Base-by-base conservation (phyloP, 179 eudicot species). In the Beta lomatogona region DNA sequence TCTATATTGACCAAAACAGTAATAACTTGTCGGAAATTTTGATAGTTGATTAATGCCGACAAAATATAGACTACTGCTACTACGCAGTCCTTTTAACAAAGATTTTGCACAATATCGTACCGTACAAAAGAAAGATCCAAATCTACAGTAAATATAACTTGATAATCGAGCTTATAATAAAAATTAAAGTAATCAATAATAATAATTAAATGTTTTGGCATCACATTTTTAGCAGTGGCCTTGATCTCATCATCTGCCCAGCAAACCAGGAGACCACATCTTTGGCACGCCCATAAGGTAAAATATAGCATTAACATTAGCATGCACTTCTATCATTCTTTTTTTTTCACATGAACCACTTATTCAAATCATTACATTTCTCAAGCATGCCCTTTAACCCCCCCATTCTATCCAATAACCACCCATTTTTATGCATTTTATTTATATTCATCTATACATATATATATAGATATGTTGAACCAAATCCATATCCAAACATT, bases 221-320 rank as follows among this genome's bases (percentile, higher is more conserved):
- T 54, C 48, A 22, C 25, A 74, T 28, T 5, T 55, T 6, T 2
- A 31, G 64, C 21, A 74, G 64, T 75, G 25, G 65, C 65, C 77
- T 75, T 75, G 28, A 55, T 75, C 77, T 75, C 77, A 75, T 75
- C 52, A 75, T 75, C 77, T 75, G 2, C 77, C 77, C 77, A 75
- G 77, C 77, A 75, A 75, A 75, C 77, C 77, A 75, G 77, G 77
- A 75, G 77, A 75, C 77, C 77, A 75, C 66, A 31, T 75, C 64
- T 36, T 75, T 55, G 77, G 77, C 77, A 75, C 77, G 77, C 77
- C 18, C 77, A 57, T 75, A 31, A 22, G 65, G 65, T 57, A 28
- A 55, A 14, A 63, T 21, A 63, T 21, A 61, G 7, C 22, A 54
- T 54, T 50, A 71, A 15, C 63, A 58, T 58, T 36, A 55, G 77